Evolutionary conservation across 306 rosid genomes (phyloP).

Genomic region (Sesbania bispinosa): DNA sequence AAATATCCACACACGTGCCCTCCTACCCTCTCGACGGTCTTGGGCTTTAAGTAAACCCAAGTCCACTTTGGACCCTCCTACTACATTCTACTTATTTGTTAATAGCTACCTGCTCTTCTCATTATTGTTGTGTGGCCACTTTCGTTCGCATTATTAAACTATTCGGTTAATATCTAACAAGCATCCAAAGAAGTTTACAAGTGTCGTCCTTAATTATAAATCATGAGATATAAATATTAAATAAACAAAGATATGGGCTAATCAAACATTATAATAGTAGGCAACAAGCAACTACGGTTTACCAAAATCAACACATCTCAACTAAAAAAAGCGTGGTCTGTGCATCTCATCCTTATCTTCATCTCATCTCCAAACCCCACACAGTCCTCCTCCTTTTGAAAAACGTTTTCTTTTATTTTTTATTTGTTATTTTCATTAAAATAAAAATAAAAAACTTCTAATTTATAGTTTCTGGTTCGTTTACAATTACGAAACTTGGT

Average conservation of each 20-base stretch:
- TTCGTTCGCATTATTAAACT: neutral
- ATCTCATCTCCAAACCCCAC: slow-evolving; percentile 18
- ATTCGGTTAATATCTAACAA: neutral
- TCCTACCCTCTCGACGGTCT: too few species aligned
- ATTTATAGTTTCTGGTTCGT: too few species aligned
- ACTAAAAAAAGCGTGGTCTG: slow-evolving; percentile 35
- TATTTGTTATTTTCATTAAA: neutral
- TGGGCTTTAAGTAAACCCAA: too few species aligned
- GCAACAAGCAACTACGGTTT: too few species aligned
- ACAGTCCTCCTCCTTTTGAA: neutral
- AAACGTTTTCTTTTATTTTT: neutral
- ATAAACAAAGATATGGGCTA: neutral
- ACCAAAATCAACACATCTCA: too few species aligned
- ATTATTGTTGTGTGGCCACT: neutral
- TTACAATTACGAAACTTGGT: slow-evolving; percentile 39
- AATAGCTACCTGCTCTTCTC: neutral
- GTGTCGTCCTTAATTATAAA: neutral
- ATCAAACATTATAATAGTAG: neutral
- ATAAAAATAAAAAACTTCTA: too few species aligned
- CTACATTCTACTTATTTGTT: neutral
- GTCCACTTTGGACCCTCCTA: too few species aligned
- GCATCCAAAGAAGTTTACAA: neutral
- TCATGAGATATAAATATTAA: neutral
- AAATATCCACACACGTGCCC: too few species aligned
- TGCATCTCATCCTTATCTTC: slow-evolving; percentile 46